Conservation (phyloP, 371 early-diverging fungal species). For the Lichtheimia ramosa region DNA sequence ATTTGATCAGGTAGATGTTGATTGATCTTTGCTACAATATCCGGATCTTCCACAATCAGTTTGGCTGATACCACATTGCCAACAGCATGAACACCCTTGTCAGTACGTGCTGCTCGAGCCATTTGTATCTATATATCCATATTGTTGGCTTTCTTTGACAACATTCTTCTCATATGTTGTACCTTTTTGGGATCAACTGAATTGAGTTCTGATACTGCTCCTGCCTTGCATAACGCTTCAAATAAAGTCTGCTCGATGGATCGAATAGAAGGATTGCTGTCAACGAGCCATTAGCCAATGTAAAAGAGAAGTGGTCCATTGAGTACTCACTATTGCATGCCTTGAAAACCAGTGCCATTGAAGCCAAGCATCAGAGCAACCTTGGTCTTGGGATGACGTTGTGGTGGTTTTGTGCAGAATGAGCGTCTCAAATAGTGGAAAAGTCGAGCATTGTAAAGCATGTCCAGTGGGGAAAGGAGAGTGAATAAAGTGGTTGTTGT, state of each 20-base stretch:
- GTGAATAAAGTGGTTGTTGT: no score
- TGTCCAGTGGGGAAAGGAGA: no score
- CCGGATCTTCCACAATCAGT: constrained; percentile 74
- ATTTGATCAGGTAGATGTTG: constrained; percentile 75
- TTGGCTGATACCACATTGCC: constrained; percentile 94
- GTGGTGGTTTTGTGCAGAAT: background rate
- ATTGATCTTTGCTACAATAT: constrained; percentile 77
- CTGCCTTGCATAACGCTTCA: constrained; percentile 71
- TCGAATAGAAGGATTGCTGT: constrained; percentile 65
- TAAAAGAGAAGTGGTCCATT: background rate
- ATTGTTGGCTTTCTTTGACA: background rate
- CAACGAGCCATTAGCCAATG: background rate
- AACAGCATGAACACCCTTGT: constrained; percentile 99
- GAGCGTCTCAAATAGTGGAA: background rate
- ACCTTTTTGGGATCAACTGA: constrained; percentile 80
- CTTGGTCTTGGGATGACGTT: constrained; percentile 82
- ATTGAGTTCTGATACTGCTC: constrained; percentile 77
- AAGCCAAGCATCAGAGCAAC: constrained; percentile 90
- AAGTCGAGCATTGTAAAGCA: no score
- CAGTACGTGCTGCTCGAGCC: constrained; percentile 95
- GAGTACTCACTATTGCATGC: constrained; percentile 86
- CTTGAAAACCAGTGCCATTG: constrained; percentile 94
- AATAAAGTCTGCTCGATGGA: constrained; percentile 86
- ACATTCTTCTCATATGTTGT: constrained; percentile 8
- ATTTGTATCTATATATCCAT: constrained; percentile 58